phyloP scores from a whole-genome alignment of 139 green algal genomes.

The Chlorella sp. region DNA sequence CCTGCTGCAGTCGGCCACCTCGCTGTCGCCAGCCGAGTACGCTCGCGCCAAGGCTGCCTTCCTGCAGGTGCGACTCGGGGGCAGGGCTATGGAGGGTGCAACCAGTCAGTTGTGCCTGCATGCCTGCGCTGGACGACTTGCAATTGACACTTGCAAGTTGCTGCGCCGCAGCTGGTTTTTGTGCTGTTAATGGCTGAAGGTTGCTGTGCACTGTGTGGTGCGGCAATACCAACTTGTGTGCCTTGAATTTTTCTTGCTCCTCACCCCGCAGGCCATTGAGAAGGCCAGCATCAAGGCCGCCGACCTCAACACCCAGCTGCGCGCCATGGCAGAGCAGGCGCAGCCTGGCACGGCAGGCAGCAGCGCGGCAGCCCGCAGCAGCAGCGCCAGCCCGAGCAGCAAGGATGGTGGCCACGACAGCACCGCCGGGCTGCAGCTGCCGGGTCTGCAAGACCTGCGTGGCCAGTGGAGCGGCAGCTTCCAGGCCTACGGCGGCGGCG shows the following conservation, averaged over 20 bases:
- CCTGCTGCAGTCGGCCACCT: conserved; percentile 70
- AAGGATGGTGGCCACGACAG: background rate
- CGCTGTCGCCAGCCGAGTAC: conserved; percentile 67
- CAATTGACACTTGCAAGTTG: no score
- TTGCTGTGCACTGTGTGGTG: background rate
- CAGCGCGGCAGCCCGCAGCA: background rate
- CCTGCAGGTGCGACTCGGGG: conserved; percentile 44
- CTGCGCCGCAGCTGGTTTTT: no score
- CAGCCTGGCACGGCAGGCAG: background rate
- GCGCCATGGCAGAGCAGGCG: conserved; percentile 37
- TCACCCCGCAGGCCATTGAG: conserved; percentile 40
- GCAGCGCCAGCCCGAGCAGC: background rate
- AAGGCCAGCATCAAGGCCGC: conserved; percentile 26
- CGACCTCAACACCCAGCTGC: conserved; percentile 34
- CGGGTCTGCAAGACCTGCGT: conserved; percentile 77
- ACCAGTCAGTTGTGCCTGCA: no score
- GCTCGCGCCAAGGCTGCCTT: conserved; percentile 79
- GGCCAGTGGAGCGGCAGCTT: conserved; percentile 80
- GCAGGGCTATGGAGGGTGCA: background rate
- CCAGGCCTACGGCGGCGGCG: conserved; percentile 76
- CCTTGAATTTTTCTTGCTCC: background rate
- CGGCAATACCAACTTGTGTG: background rate
- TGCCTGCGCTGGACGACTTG: no score
- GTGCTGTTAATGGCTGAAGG: no score
- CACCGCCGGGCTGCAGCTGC: conserved; percentile 38